A percentile compares a stretch with the other conserved stretches of the same genome.
phyloP scores from a whole-genome alignment of 768 basidiomycete species.

The Glaciozyma martinii region DNA sequence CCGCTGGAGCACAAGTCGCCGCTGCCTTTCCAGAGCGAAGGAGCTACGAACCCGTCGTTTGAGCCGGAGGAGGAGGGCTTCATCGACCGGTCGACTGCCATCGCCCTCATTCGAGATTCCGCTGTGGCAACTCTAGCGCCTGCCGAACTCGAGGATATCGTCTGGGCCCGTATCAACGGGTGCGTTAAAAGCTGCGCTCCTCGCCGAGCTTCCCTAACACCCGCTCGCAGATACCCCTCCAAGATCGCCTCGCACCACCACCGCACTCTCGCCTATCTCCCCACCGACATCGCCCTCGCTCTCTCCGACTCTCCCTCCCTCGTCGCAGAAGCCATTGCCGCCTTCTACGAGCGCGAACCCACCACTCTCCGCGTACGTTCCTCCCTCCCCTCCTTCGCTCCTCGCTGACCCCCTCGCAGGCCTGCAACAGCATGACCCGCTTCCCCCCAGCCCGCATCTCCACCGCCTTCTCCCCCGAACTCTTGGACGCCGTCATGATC shows the following conservation, averaged over 20 bases:
- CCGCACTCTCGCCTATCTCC: slow-evolving; percentile 65
- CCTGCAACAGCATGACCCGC: slow-evolving; percentile 77
- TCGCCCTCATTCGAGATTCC: slow-evolving; percentile 54
- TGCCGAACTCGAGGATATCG: slow-evolving; percentile 51
- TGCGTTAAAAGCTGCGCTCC: slow-evolving; percentile 37
- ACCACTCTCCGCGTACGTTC: slow-evolving; percentile 53
- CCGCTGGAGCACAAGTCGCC: slow-evolving; percentile 67
- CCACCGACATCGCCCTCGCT: slow-evolving; percentile 66
- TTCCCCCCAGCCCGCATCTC: slow-evolving; percentile 61
- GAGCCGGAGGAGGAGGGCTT: slow-evolving; percentile 50
- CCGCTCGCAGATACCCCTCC: slow-evolving; percentile 18
- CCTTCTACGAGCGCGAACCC: slow-evolving; percentile 92
- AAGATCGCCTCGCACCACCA: slow-evolving; percentile 54
- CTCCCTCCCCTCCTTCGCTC: background rate
- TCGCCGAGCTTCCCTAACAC: background rate
- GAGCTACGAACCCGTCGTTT: slow-evolving; percentile 8
- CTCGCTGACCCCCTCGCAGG: slow-evolving; percentile 44
- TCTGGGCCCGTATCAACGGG: slow-evolving; percentile 65
- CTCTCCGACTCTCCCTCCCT: slow-evolving; percentile 57
- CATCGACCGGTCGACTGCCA: slow-evolving; percentile 49
- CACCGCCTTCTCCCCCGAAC: slow-evolving; percentile 42
- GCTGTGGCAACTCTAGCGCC: slow-evolving; percentile 54
- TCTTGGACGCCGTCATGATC: slow-evolving; percentile 40
- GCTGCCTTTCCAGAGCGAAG: slow-evolving; percentile 40
- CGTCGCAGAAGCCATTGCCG: slow-evolving; percentile 76